phyloP scores from a whole-genome alignment of 2,329 filamentous ascomycete genomes.

The Cercospora zeae-maydis region DNA sequence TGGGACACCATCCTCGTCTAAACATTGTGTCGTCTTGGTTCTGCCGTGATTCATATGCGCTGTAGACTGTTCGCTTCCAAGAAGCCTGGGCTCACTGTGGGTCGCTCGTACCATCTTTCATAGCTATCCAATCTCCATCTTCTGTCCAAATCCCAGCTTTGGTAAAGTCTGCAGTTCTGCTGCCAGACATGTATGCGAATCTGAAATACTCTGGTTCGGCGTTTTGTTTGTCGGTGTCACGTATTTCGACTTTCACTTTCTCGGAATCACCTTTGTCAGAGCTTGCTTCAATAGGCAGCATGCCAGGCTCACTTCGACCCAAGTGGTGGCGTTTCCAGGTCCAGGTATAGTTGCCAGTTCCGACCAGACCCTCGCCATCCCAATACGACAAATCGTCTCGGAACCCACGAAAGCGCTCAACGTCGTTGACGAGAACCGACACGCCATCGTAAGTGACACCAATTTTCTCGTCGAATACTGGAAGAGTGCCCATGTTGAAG shows the following conservation, averaged over 20 bases:
- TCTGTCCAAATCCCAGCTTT: slow-evolving; percentile 68
- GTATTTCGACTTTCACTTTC: background rate
- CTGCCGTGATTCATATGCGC: background rate
- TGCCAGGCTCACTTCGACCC: slow-evolving; percentile 10
- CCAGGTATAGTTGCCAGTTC: slow-evolving; percentile 32
- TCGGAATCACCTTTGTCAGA: background rate
- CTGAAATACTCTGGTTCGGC: slow-evolving; percentile 67
- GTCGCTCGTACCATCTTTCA: slow-evolving; percentile 56
- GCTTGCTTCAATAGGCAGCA: background rate
- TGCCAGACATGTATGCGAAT: slow-evolving; percentile 70
- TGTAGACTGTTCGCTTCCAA: background rate
- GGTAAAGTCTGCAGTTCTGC: slow-evolving; percentile 65
- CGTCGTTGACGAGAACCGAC: slow-evolving; percentile 78
- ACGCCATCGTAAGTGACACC: slow-evolving; percentile 62
- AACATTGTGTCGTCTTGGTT: background rate
- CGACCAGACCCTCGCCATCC: slow-evolving; percentile 33
- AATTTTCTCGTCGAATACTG: slow-evolving; percentile 41
- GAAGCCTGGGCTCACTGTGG: background rate
- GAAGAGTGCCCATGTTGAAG: slow-evolving; percentile 54
- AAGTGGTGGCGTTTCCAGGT: slow-evolving; percentile 35
- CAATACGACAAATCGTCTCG: slow-evolving; percentile 53
- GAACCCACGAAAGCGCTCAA: slow-evolving; percentile 73
- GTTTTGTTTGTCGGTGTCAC: slow-evolving; percentile 36
- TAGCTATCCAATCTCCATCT: slow-evolving; percentile 62
- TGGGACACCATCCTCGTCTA: background rate